Evolutionary conservation across 2,329 filamentous ascomycete species (phyloP).

Genomic region (Peltaster fructicola): DNA sequence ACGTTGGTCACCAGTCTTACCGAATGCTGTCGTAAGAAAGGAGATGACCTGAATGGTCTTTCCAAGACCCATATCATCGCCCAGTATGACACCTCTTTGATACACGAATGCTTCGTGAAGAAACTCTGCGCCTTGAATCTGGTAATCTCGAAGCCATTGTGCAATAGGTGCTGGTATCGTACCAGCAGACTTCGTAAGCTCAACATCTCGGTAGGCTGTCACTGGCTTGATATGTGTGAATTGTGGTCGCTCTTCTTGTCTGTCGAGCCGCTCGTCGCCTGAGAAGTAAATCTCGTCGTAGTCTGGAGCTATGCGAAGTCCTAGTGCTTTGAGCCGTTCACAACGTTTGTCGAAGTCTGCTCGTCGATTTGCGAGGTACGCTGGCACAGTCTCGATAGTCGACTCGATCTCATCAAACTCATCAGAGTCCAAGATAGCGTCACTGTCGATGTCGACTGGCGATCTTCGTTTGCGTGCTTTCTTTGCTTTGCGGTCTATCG

Average conservation of each 20-base stretch:
- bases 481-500: slow-evolving; percentile 11
- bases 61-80: slow-evolving; percentile 93
- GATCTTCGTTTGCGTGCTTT: slow-evolving; percentile 13
- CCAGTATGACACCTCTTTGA: slow-evolving; percentile 76
- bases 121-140: slow-evolving; percentile 69
- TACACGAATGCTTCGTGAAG: slow-evolving; percentile 79
- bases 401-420: too few relatives aligned
- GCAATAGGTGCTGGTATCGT: slow-evolving; percentile 77
- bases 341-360: slow-evolving; percentile 48
- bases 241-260: slow-evolving; percentile 50
- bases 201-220: slow-evolving; percentile 55
- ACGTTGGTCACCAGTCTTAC: slow-evolving; percentile 77
- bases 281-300: slow-evolving; percentile 63
- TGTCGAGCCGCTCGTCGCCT: slow-evolving; percentile 45
- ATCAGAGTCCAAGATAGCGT: slow-evolving; percentile 39
- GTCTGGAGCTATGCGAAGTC: slow-evolving; percentile 58
- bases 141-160: slow-evolving; percentile 82
- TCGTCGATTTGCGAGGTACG: slow-evolving; percentile 54
- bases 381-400: slow-evolving; percentile 48
- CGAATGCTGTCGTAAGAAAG: slow-evolving; percentile 79
- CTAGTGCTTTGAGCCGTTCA: slow-evolving; percentile 43
- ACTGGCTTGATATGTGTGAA: slow-evolving; percentile 48
- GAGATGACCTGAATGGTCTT: slow-evolving; percentile 95
- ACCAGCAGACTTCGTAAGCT: slow-evolving; percentile 57
- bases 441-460: slow-evolving; percentile 28